These are phyloP conservation scores for Suillus decipiens DNA, from an alignment of 768 basidiomycete genomes.

Conservation along the genomic window DNA sequence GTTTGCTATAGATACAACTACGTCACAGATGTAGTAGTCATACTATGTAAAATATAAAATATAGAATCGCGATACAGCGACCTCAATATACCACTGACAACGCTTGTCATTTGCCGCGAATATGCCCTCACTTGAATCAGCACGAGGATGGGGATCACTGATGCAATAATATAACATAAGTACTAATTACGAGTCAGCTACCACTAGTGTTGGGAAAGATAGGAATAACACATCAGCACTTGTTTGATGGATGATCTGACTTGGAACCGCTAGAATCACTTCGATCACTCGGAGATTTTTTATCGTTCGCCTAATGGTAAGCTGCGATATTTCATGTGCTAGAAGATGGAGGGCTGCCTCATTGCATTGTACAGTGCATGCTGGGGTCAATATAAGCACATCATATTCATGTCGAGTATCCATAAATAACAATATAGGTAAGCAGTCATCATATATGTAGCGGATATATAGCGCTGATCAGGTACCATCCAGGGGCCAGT, in stretches of 20 bases:
- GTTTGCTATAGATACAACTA: slow-evolving; percentile 8
- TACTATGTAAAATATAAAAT: neutral
- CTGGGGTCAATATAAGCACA: neutral
- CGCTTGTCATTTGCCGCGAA: neutral
- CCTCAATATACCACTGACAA: neutral
- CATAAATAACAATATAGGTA: neutral
- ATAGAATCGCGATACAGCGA: slow-evolving; percentile 10
- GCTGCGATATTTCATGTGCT: neutral
- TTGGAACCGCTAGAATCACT: slow-evolving; percentile 1
- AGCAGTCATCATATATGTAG: neutral
- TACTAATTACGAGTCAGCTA: neutral
- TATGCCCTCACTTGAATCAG: slow-evolving; percentile 1
- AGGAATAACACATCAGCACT: neutral
- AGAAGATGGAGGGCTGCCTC: neutral
- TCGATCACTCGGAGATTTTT: too few relatives aligned
- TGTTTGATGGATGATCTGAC: slow-evolving; percentile 4
- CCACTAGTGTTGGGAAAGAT: slow-evolving; percentile 1
- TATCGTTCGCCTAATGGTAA: too few relatives aligned
- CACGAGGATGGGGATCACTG: neutral
- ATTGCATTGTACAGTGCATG: neutral
- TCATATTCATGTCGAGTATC: neutral
- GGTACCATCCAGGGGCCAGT: neutral
- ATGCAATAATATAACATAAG: neutral
- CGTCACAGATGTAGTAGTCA: neutral
- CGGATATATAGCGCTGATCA: neutral